These are phyloP conservation scores for Alternaria triticina DNA, from an alignment of 2,329 filamentous ascomycete species.

Conservation along the genomic window DNA sequence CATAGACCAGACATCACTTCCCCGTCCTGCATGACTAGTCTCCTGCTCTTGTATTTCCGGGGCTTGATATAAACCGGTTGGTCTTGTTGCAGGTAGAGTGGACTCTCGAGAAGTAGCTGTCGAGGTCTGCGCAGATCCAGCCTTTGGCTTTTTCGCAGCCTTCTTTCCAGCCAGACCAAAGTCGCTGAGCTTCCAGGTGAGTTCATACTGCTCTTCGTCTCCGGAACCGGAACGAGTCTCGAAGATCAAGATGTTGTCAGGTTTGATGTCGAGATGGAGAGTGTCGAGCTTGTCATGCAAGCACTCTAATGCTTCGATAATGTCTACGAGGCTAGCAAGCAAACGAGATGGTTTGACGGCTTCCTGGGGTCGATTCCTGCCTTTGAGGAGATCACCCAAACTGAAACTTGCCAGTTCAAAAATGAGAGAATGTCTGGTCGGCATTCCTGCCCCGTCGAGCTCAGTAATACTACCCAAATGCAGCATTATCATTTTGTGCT, in stretches of 20 bases:
- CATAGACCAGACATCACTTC: neutral
- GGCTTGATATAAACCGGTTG: neutral
- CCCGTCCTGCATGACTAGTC: neutral
- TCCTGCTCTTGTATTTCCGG: neutral
- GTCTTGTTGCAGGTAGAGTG: neutral
- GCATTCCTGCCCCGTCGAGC: neutral
- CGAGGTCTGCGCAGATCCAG: neutral
- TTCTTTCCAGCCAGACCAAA: neutral
- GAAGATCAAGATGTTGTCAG: neutral
- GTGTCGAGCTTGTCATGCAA: neutral
- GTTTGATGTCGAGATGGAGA: neutral
- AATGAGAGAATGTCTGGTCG: neutral
- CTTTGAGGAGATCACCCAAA: neutral
- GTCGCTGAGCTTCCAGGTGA: neutral
- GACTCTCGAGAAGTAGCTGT: neutral
- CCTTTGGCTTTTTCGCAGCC: accelerated
- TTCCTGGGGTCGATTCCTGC: neutral
- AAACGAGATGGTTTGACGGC: accelerated
- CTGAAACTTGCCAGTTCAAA: neutral
- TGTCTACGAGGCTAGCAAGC: neutral
- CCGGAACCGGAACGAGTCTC: neutral
- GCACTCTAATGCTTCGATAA: neutral
- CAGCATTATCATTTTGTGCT: neutral
- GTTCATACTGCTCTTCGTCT: neutral
- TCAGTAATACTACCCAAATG: neutral